Base-by-base conservation (phyloP, 805 yeast species). In the Pichia sporocuriosa region DNA sequence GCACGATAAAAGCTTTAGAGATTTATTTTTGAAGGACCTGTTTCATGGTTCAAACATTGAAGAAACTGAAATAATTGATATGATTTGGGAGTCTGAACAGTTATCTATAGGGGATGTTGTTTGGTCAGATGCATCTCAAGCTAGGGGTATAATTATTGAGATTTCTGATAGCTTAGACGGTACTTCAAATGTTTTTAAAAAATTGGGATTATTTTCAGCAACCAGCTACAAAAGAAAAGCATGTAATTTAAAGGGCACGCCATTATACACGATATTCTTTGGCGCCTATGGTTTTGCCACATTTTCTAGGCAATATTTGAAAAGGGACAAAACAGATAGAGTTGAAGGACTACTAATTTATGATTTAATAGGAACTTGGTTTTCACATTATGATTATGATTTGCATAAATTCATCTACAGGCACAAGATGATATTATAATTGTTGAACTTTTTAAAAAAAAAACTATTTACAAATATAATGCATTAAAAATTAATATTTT, bases 321-420 rank as follows among this genome's bases (percentile, higher is more conserved):
- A 40, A 31, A 32, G 23, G 22, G 44, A 40, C 24, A 23, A 30
- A 21, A 35, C 22, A 21, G 44, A 40, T 31, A 19, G 44, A 15
- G 33, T 42, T n/a, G 41, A 37, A 32, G 38, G 45, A 6, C 22
- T 42, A 23, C 23, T 37, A n/a, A 28, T 35, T 25, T 42, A 45
- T 33, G 46, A 43, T 36, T 22, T 36, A 7, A 23, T 45, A 11
- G 48, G 48, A 6, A 25, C 25, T 19, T 45, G 41, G 45, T 45
- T 45, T 22, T 25, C 35, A 4, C 17, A 17, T 27, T 45, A 35
- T 32, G 48, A 45, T 26, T 39, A 33, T 24, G 29, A 32, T n/a
- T 20, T 2, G 8, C 40, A 40, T 29, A 36, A 15, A 13, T 44
- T 40, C 35, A 28, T 37, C 15, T 39, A 29, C 32, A 32, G 34